These are phyloP conservation scores for Colletotrichum sansevieriae DNA, from an alignment of 2,329 filamentous ascomycete species.

Conservation along the genomic window DNA sequence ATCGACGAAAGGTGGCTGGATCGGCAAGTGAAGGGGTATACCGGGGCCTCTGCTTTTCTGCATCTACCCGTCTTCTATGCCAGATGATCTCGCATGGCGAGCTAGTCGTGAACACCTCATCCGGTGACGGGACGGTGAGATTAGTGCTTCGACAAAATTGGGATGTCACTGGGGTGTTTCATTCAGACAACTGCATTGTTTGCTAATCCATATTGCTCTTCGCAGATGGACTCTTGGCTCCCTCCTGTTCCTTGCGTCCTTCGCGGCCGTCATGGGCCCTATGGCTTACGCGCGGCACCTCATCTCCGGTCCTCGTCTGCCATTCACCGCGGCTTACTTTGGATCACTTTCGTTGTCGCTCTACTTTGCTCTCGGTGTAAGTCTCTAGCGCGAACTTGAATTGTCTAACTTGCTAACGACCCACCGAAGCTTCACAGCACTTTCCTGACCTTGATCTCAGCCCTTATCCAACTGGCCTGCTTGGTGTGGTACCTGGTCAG, in stretches of 20 bases:
- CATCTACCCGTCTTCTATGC: conserved; percentile 53
- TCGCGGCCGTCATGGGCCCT: conserved; percentile 94
- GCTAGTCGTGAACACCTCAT: conserved; percentile 22
- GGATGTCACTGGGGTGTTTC: not conserved
- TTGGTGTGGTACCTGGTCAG: conserved; percentile 94
- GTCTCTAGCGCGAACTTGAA: conserved; percentile 54
- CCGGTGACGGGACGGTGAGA: conserved; percentile 36
- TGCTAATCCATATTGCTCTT: conserved; percentile 46
- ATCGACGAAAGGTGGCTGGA: conserved; percentile 4
- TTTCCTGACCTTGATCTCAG: conserved; percentile 85
- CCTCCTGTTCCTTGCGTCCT: conserved; percentile 88
- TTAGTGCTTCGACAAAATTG: conserved; percentile 1
- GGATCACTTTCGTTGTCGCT: conserved; percentile 91
- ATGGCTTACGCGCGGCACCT: conserved; percentile 86
- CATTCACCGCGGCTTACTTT: conserved; percentile 96
- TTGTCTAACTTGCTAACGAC: conserved; percentile 44
- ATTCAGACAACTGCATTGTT: not conserved
- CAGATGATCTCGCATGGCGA: conserved; percentile 46
- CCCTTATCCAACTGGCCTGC: conserved; percentile 85
- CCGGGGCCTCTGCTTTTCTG: conserved; percentile 45
- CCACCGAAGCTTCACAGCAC: conserved; percentile 80
- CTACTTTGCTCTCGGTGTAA: conserved; percentile 92
- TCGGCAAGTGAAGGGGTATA: not conserved
- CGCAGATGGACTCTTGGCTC: conserved; percentile 95
- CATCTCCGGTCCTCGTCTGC: conserved; percentile 84